Conservation (phyloP, 1,139 yeast genomes). For the Spathaspora sp. region DNA sequence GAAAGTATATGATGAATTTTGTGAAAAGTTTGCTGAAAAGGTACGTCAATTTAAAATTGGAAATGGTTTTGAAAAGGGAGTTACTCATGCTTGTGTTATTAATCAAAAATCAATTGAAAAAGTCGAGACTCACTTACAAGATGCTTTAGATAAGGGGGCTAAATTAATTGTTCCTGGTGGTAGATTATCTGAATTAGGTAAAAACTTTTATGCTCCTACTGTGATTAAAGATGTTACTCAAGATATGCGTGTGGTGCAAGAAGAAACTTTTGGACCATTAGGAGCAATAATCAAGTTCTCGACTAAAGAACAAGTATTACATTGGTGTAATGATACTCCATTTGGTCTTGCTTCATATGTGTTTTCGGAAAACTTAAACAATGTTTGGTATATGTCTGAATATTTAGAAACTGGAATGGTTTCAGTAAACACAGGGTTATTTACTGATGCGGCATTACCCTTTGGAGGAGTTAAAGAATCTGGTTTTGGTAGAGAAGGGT, state of each 20-base stretch:
- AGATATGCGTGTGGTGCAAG: slow-evolving; percentile 40
- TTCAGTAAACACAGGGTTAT: slow-evolving; percentile 45
- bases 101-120: slow-evolving; percentile 40
- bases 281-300: slow-evolving; percentile 43
- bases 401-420: slow-evolving; percentile 47
- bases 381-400: slow-evolving; percentile 53
- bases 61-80: slow-evolving; percentile 42
- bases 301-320: slow-evolving; percentile 39
- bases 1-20: slow-evolving; percentile 60
- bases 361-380: slow-evolving; percentile 46
- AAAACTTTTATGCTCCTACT: slow-evolving; percentile 40
- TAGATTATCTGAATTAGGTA: slow-evolving; percentile 37
- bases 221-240: slow-evolving; percentile 39
- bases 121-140: slow-evolving; percentile 40
- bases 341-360: slow-evolving; percentile 48
- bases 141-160: slow-evolving; percentile 45
- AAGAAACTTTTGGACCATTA: slow-evolving; percentile 51
- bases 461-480: slow-evolving; percentile 52
- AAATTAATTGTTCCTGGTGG: slow-evolving; percentile 42
- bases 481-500: slow-evolving; percentile 54
- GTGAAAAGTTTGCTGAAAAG: slow-evolving; percentile 32
- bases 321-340: slow-evolving; percentile 39
- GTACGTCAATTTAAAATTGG: slow-evolving; percentile 39
- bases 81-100: slow-evolving; percentile 47
- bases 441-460: slow-evolving; percentile 49